phyloP scores from a whole-genome alignment of 768 basidiomycete species.

The Lactarius sanguifluus region DNA sequence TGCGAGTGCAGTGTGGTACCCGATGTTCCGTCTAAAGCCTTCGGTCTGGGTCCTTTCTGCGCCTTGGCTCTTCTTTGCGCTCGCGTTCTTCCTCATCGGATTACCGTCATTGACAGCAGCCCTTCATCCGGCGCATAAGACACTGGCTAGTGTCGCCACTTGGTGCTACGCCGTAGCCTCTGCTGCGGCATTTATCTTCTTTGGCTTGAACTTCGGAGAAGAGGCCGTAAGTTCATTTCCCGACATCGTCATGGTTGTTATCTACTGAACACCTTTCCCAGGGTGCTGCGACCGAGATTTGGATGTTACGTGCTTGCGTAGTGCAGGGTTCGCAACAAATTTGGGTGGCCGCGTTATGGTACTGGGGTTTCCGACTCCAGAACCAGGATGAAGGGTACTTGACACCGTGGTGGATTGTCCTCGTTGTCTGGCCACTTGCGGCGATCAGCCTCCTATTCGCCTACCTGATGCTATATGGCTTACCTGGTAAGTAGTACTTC shows the following conservation, averaged over 20 bases:
- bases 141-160: constrained; percentile 73
- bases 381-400: constrained; percentile 48
- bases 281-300: constrained; percentile 94
- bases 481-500: constrained; percentile 61
- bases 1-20: constrained; percentile 86
- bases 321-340: constrained; percentile 96
- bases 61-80: constrained; percentile 89
- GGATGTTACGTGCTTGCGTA: constrained; percentile 87
- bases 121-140: constrained; percentile 60
- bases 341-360: constrained; percentile 95
- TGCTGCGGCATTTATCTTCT: constrained; percentile 91
- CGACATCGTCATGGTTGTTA: constrained; percentile 12
- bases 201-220: constrained; percentile 95
- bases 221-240: constrained; percentile 64
- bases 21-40: constrained; percentile 82
- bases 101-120: constrained; percentile 70
- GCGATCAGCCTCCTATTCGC: constrained; percentile 73
- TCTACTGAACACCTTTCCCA: constrained; percentile 33
- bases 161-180: constrained; percentile 93
- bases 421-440: constrained; percentile 79
- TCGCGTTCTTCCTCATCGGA: constrained; percentile 90
- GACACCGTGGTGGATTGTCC: constrained; percentile 83
- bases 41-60: constrained; percentile 82
- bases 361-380: constrained; percentile 86
- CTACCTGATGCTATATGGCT: constrained; percentile 80